A percentile compares a stretch with the other conserved stretches of the same genome.
phyloP scores from a whole-genome alignment of 352 stramenopile genomes.

The Hyaloperonospora arabidopsidis region DNA sequence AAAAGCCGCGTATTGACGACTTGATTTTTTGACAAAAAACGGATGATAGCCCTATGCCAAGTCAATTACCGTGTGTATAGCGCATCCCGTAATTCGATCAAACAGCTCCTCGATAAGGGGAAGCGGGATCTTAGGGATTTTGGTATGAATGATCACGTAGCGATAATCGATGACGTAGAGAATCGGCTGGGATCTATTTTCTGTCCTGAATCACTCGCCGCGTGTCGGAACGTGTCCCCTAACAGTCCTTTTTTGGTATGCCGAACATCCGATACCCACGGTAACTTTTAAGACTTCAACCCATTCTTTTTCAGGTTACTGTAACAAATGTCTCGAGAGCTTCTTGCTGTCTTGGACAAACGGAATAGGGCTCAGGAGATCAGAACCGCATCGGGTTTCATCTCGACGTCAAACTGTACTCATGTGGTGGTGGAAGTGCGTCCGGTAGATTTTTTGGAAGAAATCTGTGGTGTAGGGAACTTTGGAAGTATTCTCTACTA shows the following conservation, averaged over 20 bases:
- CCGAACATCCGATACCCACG: conserved; percentile 18
- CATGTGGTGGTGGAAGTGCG: not conserved
- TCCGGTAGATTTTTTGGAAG: not conserved
- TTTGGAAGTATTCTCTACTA: too few species aligned
- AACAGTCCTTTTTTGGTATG: conserved; percentile 3
- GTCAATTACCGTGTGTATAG: conserved; percentile 17
- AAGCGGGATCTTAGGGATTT: conserved; percentile 8
- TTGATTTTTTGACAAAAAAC: conserved; percentile 9
- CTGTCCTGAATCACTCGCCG: not conserved
- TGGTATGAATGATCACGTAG: conserved; percentile 11
- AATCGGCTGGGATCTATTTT: not conserved
- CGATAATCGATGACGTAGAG: conserved; percentile 14
- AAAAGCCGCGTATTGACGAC: conserved; percentile 26
- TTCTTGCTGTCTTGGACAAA: conserved; percentile 1
- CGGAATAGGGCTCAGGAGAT: not conserved
- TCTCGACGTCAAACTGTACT: not conserved
- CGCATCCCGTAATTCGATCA: conserved; percentile 3
- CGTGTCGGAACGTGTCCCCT: not conserved
- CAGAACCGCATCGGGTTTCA: not conserved
- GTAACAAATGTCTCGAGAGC: conserved; percentile 9
- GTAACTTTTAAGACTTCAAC: conserved; percentile 9
- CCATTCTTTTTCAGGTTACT: conserved; percentile 5
- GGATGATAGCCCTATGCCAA: conserved; percentile 30
- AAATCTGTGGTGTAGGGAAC: too few species aligned
- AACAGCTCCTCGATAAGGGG: conserved; percentile 14